Evolutionary conservation across 1,139 yeast genomes (phyloP), one percentile per base, ranked within the genome.

Genomic region (Scheffersomyces insectosa): DNA sequence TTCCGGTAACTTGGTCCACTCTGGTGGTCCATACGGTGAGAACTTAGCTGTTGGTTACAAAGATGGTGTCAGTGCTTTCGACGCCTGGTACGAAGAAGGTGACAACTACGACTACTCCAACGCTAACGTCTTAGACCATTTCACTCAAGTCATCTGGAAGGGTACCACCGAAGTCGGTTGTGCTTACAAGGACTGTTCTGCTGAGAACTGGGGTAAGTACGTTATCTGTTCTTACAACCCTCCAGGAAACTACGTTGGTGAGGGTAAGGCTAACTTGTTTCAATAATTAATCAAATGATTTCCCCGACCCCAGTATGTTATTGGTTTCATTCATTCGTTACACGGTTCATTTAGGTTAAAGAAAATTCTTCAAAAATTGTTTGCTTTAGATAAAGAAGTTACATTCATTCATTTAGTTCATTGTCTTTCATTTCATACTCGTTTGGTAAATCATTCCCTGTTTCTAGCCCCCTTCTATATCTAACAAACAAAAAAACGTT

Each of bases 81-180:
- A 79, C 37, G 96, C 93, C 42, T 90, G 97, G 97, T 89, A 88
- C 72, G 66, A 72, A 50, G 96, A 88, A 70, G 82, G 82, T 54
- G 51, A 59, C 9, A 51, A 63, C 44, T 88, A 86, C 73, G 71
- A 82, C 68, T 85, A 70, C 66, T 51, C 55, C 12, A 48, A 63
- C 14, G 65, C 64, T 31, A 38, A 44, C 28, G 46, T 55, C 11
- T 68, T 62, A 45, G 64, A 70, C 47, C 78, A 72, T 57, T 72
- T 72, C 57, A 72, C 78, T 8, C 73, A 70, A 38, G 47, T 72
- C 47, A 54, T 72, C 27, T 72, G 78, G 77, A 67, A 67, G 47
- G 45, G 52, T 30, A 60, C 75, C 33, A 53, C 57, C 38, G 54
- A 60, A 39, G 38, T 72, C 15, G 77, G 75, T 2, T 72, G 78